Percentiles rank a stretch among this genome's conserved stretches.
Evolutionary conservation across 192 early-diverging fungal genomes (phyloP).

Genomic region (Coemansia sp.): DNA sequence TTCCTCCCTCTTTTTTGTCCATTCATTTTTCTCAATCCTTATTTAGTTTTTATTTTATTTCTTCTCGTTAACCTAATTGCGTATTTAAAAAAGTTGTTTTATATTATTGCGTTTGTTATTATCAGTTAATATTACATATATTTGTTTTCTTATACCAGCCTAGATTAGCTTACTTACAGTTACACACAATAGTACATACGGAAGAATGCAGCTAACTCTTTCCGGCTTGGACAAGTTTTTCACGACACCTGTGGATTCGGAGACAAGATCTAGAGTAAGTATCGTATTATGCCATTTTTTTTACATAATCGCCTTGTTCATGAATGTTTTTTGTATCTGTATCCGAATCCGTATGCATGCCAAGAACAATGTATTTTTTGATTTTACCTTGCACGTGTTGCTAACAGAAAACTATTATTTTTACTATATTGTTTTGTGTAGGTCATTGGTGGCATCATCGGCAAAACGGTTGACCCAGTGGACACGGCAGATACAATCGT

Average conservation of each 20-base stretch:
- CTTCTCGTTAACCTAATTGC: too few species aligned
- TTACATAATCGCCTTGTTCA: neutral
- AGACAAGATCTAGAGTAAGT: neutral
- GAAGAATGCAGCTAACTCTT: too few species aligned
- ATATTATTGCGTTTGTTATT: too few species aligned
- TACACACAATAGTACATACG: too few species aligned
- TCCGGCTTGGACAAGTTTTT: too few species aligned
- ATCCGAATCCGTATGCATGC: neutral
- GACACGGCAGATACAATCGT: constrained; percentile 17
- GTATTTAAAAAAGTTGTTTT: too few species aligned
- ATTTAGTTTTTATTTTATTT: too few species aligned
- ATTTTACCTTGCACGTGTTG: neutral
- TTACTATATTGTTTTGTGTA: constrained; percentile 19
- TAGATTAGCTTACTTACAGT: too few species aligned
- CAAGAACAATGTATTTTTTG: neutral
- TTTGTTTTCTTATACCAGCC: too few species aligned
- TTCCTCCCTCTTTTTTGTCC: neutral
- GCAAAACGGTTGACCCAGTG: constrained; percentile 18
- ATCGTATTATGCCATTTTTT: neutral
- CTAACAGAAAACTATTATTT: too few species aligned
- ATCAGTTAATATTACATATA: too few species aligned
- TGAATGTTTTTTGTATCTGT: neutral
- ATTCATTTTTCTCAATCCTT: neutral
- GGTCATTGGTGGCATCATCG: constrained; percentile 3
- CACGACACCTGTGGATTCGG: neutral